phyloP scores from a whole-genome alignment of 1,139 yeast genomes.

The Saccharomycopsis hybrid region DNA sequence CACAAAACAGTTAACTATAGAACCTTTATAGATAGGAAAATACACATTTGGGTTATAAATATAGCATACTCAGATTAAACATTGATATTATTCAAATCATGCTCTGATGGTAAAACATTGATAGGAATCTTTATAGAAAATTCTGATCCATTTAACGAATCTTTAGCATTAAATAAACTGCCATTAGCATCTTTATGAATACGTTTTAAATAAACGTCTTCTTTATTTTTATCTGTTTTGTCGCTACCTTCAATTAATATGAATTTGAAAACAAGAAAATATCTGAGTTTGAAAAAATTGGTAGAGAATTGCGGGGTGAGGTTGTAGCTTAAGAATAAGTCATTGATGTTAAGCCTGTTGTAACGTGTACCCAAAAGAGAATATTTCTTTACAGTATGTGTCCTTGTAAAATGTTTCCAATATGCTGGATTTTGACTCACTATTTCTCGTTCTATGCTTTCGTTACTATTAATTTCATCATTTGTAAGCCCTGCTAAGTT shows the following conservation, averaged over 20 bases:
- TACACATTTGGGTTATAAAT: not conserved
- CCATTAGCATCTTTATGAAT: constrained; percentile 30
- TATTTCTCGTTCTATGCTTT: constrained; percentile 14
- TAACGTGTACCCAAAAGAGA: constrained; percentile 7
- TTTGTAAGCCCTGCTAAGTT: constrained; percentile 1
- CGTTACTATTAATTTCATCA: constrained; percentile 16
- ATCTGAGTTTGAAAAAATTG: constrained; percentile 16
- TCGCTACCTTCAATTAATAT: constrained; percentile 25
- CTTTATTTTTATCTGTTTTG: constrained; percentile 21
- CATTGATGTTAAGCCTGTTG: constrained; percentile 14
- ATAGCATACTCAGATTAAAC: not conserved
- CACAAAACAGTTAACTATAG: too few species aligned
- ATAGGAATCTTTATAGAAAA: constrained; percentile 32
- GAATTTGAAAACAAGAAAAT: constrained; percentile 28
- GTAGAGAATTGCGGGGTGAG: constrained; percentile 18
- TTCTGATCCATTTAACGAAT: constrained; percentile 31
- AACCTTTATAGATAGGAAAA: not conserved
- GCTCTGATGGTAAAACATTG: constrained; percentile 8
- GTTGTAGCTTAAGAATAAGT: constrained; percentile 9
- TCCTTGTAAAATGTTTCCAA: constrained; percentile 15
- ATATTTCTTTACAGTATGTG: constrained; percentile 16
- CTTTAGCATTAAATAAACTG: constrained; percentile 27
- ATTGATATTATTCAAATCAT: constrained; percentile 6
- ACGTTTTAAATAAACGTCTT: constrained; percentile 21
- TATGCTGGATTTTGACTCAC: constrained; percentile 11